Conservation (phyloP, 495 filamentous ascomycete species). For the Neurospora cerealis region DNA sequence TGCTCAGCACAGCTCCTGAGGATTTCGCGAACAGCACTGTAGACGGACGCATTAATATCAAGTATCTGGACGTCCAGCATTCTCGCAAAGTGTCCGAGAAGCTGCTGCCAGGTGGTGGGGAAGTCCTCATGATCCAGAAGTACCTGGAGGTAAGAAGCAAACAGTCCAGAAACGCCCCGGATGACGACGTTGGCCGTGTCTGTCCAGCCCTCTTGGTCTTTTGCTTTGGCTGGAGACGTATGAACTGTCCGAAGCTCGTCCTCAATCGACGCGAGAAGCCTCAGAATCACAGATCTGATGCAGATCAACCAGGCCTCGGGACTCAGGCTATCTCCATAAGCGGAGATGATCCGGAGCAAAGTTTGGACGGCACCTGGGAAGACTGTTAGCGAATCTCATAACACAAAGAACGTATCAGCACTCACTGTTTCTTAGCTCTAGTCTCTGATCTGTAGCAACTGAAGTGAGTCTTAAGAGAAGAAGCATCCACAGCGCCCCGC, state of each 20-base stretch:
- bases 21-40: constrained; percentile 55
- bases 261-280: constrained; percentile 54
- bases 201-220: constrained; percentile 49
- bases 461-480: constrained; percentile 68
- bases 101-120: constrained; percentile 54
- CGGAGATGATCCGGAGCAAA: constrained; percentile 82
- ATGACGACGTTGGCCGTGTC: constrained; percentile 69
- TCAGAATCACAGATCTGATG: constrained; percentile 68
- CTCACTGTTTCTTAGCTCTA: constrained; percentile 81
- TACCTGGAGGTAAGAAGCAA: constrained; percentile 56
- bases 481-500: constrained; percentile 71
- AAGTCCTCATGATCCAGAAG: constrained; percentile 49
- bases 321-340: constrained; percentile 70
- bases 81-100: constrained; percentile 53
- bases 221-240: constrained; percentile 23
- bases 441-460: constrained; percentile 63
- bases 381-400: constrained; percentile 9
- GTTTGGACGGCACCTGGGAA: constrained; percentile 66
- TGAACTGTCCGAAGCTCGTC: constrained; percentile 27
- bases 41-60: constrained; percentile 63
- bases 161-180: constrained; percentile 55
- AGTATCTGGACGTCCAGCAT: constrained; percentile 51
- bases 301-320: constrained; percentile 77
- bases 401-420: neutral
- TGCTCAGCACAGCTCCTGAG: constrained; percentile 43